These are phyloP conservation scores for Modicella reniformis DNA, from an alignment of 371 early-diverging fungal species.

Conservation along the genomic window DNA sequence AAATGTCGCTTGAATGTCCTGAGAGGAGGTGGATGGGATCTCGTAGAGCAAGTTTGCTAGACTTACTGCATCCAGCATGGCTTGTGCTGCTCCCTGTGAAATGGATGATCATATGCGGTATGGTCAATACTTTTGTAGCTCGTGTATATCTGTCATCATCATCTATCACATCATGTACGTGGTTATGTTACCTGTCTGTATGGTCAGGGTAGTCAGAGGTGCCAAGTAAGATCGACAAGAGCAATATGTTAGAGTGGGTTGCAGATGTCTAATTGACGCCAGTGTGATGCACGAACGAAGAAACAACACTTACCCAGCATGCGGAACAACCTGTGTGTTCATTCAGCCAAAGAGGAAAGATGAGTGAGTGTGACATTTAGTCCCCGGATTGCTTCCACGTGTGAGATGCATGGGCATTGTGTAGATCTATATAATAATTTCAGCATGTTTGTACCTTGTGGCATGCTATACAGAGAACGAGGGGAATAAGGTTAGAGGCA, in stretches of 20 bases:
- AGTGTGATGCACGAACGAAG: too few species aligned
- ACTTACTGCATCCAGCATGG: constrained; percentile 46
- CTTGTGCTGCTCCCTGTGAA: constrained; percentile 45
- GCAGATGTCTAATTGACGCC: too few species aligned
- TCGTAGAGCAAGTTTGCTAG: constrained; percentile 41
- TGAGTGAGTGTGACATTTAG: not conserved
- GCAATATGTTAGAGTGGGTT: too few species aligned
- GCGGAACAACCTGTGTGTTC: constrained; percentile 42
- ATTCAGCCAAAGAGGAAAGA: not conserved
- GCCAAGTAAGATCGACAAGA: too few species aligned
- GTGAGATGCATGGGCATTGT: not conserved
- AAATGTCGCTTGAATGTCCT: constrained; percentile 25
- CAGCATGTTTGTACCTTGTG: constrained; percentile 38
- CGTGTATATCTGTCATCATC: too few species aligned
- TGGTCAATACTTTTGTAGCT: too few species aligned
- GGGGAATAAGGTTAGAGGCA: not conserved
- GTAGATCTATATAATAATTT: too few species aligned
- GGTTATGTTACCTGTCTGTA: too few species aligned
- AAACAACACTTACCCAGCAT: constrained; percentile 43
- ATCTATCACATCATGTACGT: too few species aligned
- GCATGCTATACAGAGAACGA: constrained; percentile 24
- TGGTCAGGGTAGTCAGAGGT: too few species aligned
- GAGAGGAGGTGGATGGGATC: constrained; percentile 19
- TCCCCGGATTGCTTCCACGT: constrained; percentile 5
- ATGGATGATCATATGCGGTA: too few species aligned